A percentile compares a stretch with the other conserved stretches of the same genome.
Conservation (phyloP, 2,329 filamentous ascomycete species). For the Hymenoscyphus albidus region DNA sequence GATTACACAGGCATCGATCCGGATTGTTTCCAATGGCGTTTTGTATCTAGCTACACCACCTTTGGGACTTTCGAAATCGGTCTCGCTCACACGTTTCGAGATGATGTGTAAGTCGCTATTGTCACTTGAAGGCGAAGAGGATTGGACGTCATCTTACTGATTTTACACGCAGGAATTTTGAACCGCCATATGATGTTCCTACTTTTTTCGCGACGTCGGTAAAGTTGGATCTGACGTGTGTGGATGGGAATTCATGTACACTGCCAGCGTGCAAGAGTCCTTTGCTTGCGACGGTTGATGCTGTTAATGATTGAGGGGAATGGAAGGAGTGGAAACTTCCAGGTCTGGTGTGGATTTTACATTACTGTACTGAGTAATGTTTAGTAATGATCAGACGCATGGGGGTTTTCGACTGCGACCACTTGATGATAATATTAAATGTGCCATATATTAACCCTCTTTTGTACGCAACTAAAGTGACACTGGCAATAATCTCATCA, state of each 20-base stretch:
- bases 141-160: background rate
- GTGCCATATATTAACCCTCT: too few relatives aligned
- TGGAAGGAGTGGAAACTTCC: background rate
- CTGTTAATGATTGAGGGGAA: background rate
- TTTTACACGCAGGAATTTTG: background rate
- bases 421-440: too few relatives aligned
- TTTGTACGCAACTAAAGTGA: too few relatives aligned
- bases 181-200: background rate
- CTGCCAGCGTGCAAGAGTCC: background rate
- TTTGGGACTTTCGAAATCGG: background rate
- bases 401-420: too few relatives aligned
- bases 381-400: too few relatives aligned
- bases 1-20: background rate
- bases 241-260: background rate
- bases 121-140: background rate
- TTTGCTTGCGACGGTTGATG: background rate
- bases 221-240: background rate
- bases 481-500: too few relatives aligned
- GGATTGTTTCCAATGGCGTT: background rate
- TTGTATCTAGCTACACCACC: background rate
- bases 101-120: background rate
- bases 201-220: background rate
- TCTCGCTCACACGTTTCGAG: background rate
- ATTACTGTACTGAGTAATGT: too few relatives aligned
- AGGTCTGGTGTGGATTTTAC: background rate